Percentiles rank a stretch among this genome's conserved stretches.
phyloP scores from a whole-genome alignment of 768 basidiomycete species.

The Podaxis sp. region DNA sequence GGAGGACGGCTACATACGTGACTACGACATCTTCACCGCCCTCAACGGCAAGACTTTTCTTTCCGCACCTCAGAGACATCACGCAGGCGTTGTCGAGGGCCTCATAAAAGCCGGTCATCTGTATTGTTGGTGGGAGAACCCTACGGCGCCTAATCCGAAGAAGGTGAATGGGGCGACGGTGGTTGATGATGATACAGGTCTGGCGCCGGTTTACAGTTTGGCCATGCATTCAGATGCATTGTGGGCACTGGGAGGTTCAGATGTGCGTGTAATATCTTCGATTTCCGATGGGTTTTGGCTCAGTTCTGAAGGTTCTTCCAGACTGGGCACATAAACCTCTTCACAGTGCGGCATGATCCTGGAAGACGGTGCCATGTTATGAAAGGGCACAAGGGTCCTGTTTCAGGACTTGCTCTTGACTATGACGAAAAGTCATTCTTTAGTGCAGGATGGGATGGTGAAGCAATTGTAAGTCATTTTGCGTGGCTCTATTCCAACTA shows the following conservation, averaged over 20 bases:
- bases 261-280: slow-evolving; percentile 51
- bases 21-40: slow-evolving; percentile 88
- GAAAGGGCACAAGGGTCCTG: slow-evolving; percentile 74
- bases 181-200: slow-evolving; percentile 48
- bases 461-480: slow-evolving; percentile 64
- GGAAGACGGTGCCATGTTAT: slow-evolving; percentile 75
- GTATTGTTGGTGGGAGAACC: slow-evolving; percentile 91
- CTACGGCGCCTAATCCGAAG: slow-evolving; percentile 31
- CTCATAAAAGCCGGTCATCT: slow-evolving; percentile 88
- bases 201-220: slow-evolving; percentile 86
- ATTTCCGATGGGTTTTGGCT: background rate
- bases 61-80: slow-evolving; percentile 85
- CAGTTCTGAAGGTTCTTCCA: slow-evolving; percentile 30
- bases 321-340: slow-evolving; percentile 91
- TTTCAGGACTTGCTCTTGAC: slow-evolving; percentile 82
- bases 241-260: slow-evolving; percentile 87
- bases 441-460: slow-evolving; percentile 94
- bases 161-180: slow-evolving; percentile 27
- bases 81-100: slow-evolving; percentile 89
- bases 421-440: slow-evolving; percentile 84
- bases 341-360: slow-evolving; percentile 90
- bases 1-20: slow-evolving; percentile 90
- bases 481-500: background rate
- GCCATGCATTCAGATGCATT: slow-evolving; percentile 91
- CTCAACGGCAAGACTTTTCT: slow-evolving; percentile 87